These are phyloP conservation scores for Globisporangium iwayamae DNA, from an alignment of 352 stramenopile species.

Conservation along the genomic window DNA sequence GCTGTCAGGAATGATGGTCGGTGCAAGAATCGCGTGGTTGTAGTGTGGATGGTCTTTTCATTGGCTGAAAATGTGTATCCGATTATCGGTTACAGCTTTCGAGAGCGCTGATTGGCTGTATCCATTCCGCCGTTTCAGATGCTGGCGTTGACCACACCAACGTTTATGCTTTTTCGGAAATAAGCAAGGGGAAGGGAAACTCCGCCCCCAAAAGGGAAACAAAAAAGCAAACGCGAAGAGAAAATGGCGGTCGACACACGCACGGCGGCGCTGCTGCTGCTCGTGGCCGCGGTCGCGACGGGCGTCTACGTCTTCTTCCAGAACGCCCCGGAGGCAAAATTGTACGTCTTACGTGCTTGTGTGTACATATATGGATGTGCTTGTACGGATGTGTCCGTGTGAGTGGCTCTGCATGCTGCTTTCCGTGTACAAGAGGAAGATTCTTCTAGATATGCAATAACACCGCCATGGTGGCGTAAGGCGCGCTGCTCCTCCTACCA, in stretches of 20 bases:
- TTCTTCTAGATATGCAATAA: constrained; percentile 10
- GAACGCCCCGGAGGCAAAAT: constrained; percentile 53
- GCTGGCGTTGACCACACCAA: not conserved
- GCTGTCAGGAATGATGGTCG: constrained; percentile 4
- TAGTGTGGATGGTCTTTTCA: not conserved
- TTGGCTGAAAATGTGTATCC: not conserved
- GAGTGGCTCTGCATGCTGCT: not conserved
- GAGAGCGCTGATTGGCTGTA: constrained; percentile 2
- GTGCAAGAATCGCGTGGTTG: constrained; percentile 2
- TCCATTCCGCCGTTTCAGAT: constrained; percentile 13
- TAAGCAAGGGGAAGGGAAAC: not conserved
- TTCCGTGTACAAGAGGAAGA: not conserved
- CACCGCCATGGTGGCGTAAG: not conserved
- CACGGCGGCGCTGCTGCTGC: constrained; percentile 35
- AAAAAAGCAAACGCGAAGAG: not conserved
- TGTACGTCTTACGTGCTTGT: constrained; percentile 37
- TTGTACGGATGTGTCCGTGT: no score
- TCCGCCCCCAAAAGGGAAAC: not conserved
- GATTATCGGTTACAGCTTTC: no score
- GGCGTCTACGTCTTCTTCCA: constrained; percentile 73
- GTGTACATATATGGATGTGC: not conserved
- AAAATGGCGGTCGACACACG: constrained; percentile 22
- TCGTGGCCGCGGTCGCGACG: constrained; percentile 31
- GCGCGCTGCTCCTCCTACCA: not conserved
- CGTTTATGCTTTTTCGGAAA: no score